phyloP scores from a whole-genome alignment of 192 early-diverging fungal species.

The Podochytrium sp. region DNA sequence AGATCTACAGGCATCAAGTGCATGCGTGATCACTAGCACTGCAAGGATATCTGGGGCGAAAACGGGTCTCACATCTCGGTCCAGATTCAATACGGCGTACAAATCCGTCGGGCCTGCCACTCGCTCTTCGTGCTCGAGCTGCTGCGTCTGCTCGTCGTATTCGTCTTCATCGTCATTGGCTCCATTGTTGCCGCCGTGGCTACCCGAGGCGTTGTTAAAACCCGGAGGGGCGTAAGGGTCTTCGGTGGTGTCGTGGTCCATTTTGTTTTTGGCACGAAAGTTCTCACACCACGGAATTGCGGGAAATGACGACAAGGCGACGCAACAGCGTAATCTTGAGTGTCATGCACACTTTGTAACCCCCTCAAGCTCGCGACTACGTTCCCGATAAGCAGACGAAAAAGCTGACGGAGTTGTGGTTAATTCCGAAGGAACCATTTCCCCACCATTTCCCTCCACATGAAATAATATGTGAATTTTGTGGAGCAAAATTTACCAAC shows the following conservation, averaged over 20 bases:
- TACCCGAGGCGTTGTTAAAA: not conserved
- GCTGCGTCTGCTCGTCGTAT: constrained; percentile 9
- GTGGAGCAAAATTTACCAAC: no score
- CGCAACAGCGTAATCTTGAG: no score
- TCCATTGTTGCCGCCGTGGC: not conserved
- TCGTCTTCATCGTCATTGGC: not conserved
- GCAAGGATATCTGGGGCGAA: not conserved
- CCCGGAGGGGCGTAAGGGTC: not conserved
- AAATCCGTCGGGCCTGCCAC: constrained; percentile 22
- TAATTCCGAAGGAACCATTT: constrained; percentile 69
- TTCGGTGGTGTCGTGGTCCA: not conserved
- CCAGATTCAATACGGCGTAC: constrained; percentile 35
- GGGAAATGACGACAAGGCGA: no score
- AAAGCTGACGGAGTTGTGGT: constrained; percentile 69
- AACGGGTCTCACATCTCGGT: constrained; percentile 17
- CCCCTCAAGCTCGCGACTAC: constrained; percentile 71
- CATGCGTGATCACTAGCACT: not conserved
- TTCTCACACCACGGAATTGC: no score
- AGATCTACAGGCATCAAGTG: no score
- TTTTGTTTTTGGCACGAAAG: no score
- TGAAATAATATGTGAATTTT: no score
- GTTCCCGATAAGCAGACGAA: constrained; percentile 69
- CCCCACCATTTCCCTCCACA: no score
- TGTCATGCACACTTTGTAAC: constrained; percentile 63
- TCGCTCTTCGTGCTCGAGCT: constrained; percentile 27